Conservation (phyloP, 208 protist genomes). For the Trypanosoma cruzi region DNA sequence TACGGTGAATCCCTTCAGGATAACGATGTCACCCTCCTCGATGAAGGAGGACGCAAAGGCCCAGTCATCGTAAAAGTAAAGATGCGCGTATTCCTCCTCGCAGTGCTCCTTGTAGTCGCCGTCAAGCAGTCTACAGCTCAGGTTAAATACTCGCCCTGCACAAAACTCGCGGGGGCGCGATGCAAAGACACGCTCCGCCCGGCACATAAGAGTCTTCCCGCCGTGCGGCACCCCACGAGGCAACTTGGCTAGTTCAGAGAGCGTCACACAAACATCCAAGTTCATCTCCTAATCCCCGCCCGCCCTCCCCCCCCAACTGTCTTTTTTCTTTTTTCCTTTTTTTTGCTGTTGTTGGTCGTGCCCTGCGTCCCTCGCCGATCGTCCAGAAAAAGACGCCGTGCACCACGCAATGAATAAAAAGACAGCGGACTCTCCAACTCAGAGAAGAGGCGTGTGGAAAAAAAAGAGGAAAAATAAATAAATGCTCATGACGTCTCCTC, state of each 20-base stretch:
- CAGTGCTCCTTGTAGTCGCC: slow-evolving; percentile 7
- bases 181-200: slow-evolving; percentile 39
- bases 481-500: not conserved
- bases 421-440: slow-evolving; percentile 1
- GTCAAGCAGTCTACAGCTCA: slow-evolving; percentile 37
- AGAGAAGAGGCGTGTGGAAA: slow-evolving; percentile 4
- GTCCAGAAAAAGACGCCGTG: not conserved
- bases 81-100: slow-evolving; percentile 26
- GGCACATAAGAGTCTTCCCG: slow-evolving; percentile 44
- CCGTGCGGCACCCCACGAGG: slow-evolving; percentile 27
- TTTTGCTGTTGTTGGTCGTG: not conserved
- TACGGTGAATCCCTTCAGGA: slow-evolving; percentile 47
- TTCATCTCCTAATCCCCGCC: slow-evolving; percentile 1
- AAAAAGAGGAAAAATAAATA: slow-evolving; percentile 10
- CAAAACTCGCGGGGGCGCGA: slow-evolving; percentile 60
- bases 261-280: slow-evolving; percentile 53
- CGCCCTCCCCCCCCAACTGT: not conserved
- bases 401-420: not conserved
- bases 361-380: not conserved
- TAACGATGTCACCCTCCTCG: slow-evolving; percentile 56
- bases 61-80: slow-evolving; percentile 80
- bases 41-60: slow-evolving; percentile 64
- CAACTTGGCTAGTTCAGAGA: slow-evolving; percentile 35
- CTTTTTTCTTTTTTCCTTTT: not conserved
- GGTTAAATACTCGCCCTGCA: slow-evolving; percentile 54